Conservation (phyloP, 1,139 yeast species). For the Yamadazyma blattariae region DNA sequence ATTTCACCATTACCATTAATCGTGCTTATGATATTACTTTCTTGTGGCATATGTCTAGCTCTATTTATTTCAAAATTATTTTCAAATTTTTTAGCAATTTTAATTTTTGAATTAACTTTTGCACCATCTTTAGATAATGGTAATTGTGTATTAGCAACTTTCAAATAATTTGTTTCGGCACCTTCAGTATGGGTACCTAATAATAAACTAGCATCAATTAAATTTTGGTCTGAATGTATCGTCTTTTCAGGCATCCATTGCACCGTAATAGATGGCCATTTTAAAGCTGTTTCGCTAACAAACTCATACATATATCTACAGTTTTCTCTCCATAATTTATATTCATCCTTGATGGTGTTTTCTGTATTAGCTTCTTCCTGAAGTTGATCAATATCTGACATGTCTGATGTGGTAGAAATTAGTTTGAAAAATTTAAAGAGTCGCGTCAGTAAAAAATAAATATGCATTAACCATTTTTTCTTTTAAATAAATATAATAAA, state of each 20-base stretch:
- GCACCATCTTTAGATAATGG: conserved; percentile 39
- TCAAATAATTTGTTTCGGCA: conserved; percentile 70
- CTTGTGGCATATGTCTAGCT: conserved; percentile 80
- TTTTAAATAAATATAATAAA: too few relatives aligned
- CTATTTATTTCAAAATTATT: conserved; percentile 67
- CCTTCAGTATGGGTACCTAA: conserved; percentile 90
- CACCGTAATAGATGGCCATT: conserved; percentile 79
- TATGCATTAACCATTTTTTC: too few relatives aligned
- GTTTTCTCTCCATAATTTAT: conserved; percentile 75
- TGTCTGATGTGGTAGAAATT: too few relatives aligned
- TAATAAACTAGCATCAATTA: conserved; percentile 48
- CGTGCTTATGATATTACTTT: conserved; percentile 66
- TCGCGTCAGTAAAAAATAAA: too few relatives aligned
- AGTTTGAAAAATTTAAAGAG: too few relatives aligned
- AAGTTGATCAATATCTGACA: conserved; percentile 7
- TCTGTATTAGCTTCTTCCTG: conserved; percentile 28
- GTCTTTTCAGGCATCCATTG: conserved; percentile 65
- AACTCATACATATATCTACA: conserved; percentile 79
- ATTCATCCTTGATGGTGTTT: conserved; percentile 60
- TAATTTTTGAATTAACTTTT: conserved; percentile 49
- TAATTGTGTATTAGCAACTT: conserved; percentile 70
- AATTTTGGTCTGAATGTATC: conserved; percentile 23
- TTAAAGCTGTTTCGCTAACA: conserved; percentile 72
- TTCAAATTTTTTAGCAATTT: conserved; percentile 55
- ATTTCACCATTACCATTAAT: conserved; percentile 76